Base-by-base conservation (phyloP, 345 rosid genomes). In the Hibiscus syriacus region DNA sequence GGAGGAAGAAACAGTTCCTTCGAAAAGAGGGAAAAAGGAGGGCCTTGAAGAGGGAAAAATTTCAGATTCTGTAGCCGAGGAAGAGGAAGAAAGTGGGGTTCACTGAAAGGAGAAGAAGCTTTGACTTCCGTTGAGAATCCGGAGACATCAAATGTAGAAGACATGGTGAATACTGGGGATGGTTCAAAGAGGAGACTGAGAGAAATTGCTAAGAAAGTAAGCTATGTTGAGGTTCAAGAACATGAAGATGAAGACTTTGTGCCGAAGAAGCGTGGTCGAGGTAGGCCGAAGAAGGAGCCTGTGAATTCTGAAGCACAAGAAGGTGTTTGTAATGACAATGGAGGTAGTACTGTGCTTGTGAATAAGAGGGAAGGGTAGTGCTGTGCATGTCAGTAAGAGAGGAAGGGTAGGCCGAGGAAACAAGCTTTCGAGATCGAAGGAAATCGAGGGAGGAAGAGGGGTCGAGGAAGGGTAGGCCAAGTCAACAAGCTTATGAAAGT, bases 331-430 rank as follows among this genome's bases (percentile, higher is more conserved):
- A 43, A 26, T 63, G 54, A 16, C 7, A 25, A 26, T 16, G 54
- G 34, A 25, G 52, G 26, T 62, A 41, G 6, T 43, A 5, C 20
- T 20, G 19, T 14, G 27, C 22, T 19, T 43, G 54, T 23, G 26
- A 63, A 14, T 36, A 63, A 26, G 14, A 7, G 54, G 16, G 67
- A 54, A 41, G 41, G 54, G n/a, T n/a, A n/a, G n/a, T n/a, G n/a
- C n/a, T n/a, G n/a, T n/a, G n/a, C n/a, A n/a, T n/a, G n/a, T n/a
- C n/a, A n/a, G n/a, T n/a, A n/a, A n/a, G n/a, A n/a, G n/a, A n/a
- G n/a, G n/a, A n/a, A n/a, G 53, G 67, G 67, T 63, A 63, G 67
- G 54, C 54, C 53, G 4, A 63, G 3, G 23, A 63, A 25, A 43
- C 52, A 26, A 63, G 54, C 9, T 63, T 25, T 20, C 1, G 53